Evolutionary conservation across 106 monocot genomes (phyloP), one percentile per base, ranked within the genome.

Genomic region (Vanilla planifolia): DNA sequence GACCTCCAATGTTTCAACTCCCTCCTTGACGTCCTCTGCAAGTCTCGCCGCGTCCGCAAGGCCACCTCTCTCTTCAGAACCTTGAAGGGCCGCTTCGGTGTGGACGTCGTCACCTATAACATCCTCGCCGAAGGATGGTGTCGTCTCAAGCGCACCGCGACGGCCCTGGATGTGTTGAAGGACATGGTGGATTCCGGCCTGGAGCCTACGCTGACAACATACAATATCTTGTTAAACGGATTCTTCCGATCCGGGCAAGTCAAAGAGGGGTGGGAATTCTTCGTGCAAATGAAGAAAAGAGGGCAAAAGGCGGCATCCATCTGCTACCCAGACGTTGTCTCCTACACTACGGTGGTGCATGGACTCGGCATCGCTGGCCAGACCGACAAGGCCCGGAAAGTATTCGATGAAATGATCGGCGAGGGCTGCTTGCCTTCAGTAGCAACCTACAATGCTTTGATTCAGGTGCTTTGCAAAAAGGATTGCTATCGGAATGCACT

Each of bases 51-150:
- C 43, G 84, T 87, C 36, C 78, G 68, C 24, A 90, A 90, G 67
- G 95, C 95, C 13, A 20, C 62, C 68, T 68, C 73, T 19, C 67
- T 92, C 36, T 57, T 88, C 47, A 59, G 33, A 21, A 45, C 75
- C 26, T 59, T 96, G 15, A 73, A 66, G 20, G n/a, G 23, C 7
- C 63, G 90, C 29, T 96, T 90, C 50, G 33, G 28, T 2, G 70
- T 79, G 7, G 95, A 96, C 46, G 63, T 36, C 1, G 66, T 87
- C 55, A 90, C 73, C 30, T 90, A 84, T 45, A 96, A 91, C 71
- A 77, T 75, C 30, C 50, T 96, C 21, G 95, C 95, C 32, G 86
- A 96, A 13, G 95, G 95, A 9, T 96, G 86, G 86, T 96, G 95
- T 71, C 69, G 64, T 33, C 15, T 77, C 19, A 87, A 87, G 59